Evolutionary conservation across 2,329 filamentous ascomycete species (phyloP).

Genomic region (Alternaria novae-zelandiae): DNA sequence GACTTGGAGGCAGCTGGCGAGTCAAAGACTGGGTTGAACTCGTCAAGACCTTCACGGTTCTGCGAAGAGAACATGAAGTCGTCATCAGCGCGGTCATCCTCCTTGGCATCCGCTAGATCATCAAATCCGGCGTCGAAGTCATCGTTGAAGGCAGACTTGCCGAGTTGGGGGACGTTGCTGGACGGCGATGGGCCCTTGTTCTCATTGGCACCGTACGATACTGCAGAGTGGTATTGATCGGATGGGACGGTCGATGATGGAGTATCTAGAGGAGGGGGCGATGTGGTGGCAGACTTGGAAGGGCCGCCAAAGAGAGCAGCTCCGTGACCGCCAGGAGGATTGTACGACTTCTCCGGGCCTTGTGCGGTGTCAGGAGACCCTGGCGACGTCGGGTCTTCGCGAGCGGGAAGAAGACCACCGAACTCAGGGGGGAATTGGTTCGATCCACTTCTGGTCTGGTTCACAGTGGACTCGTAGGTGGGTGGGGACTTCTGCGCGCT

Average conservation of each 20-base stretch:
- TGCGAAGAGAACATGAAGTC: conserved; percentile 75
- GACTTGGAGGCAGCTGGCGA: conserved; percentile 61
- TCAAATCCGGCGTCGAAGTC: conserved; percentile 83
- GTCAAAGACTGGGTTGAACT: conserved; percentile 84
- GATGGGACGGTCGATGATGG: conserved; percentile 51
- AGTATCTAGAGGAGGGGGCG: conserved; percentile 48
- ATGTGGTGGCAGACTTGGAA: conserved; percentile 45
- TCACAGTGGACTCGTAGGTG: conserved; percentile 58
- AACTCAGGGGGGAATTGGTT: conserved; percentile 62
- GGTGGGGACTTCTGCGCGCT: conserved; percentile 66
- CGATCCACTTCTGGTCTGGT: conserved; percentile 42
- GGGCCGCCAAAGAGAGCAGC: conserved; percentile 50
- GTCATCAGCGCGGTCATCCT: conserved; percentile 73
- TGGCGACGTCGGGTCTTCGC: conserved; percentile 59
- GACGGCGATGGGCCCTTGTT: conserved; percentile 38
- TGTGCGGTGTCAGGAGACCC: conserved; percentile 43
- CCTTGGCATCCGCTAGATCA: conserved; percentile 82
- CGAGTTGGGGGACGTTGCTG: conserved; percentile 44
- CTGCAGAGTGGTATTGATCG: conserved; percentile 51
- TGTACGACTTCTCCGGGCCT: conserved; percentile 48
- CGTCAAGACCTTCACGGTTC: conserved; percentile 70
- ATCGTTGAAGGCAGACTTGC: conserved; percentile 67
- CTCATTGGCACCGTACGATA: conserved; percentile 45
- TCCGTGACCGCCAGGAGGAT: conserved; percentile 47
- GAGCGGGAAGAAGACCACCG: conserved; percentile 61